Percentiles rank a stretch among this genome's conserved stretches.
Evolutionary conservation across 805 yeast genomes (phyloP).

Genomic region (Zygosaccharomyces siamensis): DNA sequence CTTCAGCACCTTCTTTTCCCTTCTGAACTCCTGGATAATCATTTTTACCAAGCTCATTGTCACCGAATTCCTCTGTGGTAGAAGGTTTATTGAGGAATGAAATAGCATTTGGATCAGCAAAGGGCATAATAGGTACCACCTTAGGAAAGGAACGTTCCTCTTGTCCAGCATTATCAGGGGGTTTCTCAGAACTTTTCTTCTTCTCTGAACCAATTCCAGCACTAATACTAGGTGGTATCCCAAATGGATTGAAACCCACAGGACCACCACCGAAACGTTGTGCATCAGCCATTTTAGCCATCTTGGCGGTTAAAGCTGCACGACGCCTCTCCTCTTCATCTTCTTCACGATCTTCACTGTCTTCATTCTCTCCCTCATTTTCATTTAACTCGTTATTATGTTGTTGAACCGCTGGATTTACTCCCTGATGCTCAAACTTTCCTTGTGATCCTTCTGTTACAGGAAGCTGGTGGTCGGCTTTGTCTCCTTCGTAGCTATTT

Average conservation of each 20-base stretch:
- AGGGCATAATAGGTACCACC: conserved; percentile 51
- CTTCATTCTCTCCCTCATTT: conserved; percentile 46
- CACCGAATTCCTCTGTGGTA: conserved; percentile 12
- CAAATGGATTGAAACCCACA: conserved; percentile 42
- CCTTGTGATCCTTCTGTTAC: not conserved
- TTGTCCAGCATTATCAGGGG: conserved; percentile 20
- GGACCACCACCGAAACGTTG: conserved; percentile 67
- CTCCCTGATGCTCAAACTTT: not conserved
- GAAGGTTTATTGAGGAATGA: conserved; percentile 22
- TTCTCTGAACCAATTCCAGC: conserved; percentile 23
- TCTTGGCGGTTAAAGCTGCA: conserved; percentile 71
- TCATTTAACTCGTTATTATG: conserved; percentile 9
- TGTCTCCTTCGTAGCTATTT: not conserved
- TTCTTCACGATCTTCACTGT: conserved; percentile 47
- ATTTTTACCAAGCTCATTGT: conserved; percentile 15
- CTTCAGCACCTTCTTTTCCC: not conserved
- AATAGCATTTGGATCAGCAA: conserved; percentile 40
- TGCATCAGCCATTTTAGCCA: conserved; percentile 71
- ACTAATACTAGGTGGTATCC: conserved; percentile 26
- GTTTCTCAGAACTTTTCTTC: conserved; percentile 16
- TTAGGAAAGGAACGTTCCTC: conserved; percentile 20
- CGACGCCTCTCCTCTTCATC: conserved; percentile 75
- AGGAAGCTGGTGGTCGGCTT: not conserved
- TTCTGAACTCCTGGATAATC: conserved; percentile 8
- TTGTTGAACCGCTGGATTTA: not conserved